Evolutionary conservation across 2,329 filamentous ascomycete genomes (phyloP), one percentile per base, ranked within the genome.

Genomic region (Triangularia verruculosa): DNA sequence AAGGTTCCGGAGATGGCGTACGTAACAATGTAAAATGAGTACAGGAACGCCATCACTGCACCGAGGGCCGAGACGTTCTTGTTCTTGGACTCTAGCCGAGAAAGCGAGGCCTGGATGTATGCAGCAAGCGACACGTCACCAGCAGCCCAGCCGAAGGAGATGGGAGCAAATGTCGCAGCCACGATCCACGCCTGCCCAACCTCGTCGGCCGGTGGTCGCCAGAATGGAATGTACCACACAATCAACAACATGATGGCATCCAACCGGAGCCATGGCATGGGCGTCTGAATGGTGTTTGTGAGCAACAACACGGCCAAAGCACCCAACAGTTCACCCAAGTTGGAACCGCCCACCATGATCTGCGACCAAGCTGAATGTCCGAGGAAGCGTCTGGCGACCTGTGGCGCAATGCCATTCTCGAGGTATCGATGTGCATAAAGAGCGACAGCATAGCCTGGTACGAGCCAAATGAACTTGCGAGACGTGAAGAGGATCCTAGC

Each of bases 31-130:
- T 83, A 82, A 7, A 78, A 78, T 6, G 75, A 79, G 70, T 83
- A 82, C 4, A 83, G 73, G 67, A 82, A 81, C 0, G 80, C 78
- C 80, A 83, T 83, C 47, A 83, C 80, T 1, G 81, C 79, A 17
- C 79, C 81, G 1, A 83, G 73, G 0, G 80, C 77, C 1, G 80
- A 81, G 1, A 83, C 79, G 51, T 80, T 78, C 54, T 76, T 74
- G 39, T 77, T 76, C 52, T 78, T 73, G 9, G 73, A 73, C 66
- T 82, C 80, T 25, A 79, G 73, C 24, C 79, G 74, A 0, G 78
- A 75, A n/a, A 83, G 74, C 5, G 78, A 78, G 3, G 80, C 79
- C 69, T 83, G 81, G 57, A 83, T 81, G 68, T 82, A 83, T 1
- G 81, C 81, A 1, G 78, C 78, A 0, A 83, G 76, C 3, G 79